phyloP scores from a whole-genome alignment of 1,284 basidiomycete species.

The Moniliella sp. region DNA sequence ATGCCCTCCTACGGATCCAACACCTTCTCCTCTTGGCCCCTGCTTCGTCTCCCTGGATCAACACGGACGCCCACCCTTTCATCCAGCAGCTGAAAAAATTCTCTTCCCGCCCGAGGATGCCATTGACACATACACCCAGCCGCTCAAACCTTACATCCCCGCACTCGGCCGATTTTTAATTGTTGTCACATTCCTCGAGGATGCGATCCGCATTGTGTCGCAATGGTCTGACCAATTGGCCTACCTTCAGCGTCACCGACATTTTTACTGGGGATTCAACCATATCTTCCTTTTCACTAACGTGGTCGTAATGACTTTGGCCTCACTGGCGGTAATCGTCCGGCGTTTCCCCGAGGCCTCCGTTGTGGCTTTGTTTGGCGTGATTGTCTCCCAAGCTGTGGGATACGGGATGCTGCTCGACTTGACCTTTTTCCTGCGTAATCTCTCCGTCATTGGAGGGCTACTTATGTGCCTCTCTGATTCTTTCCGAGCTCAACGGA shows the following conservation, averaged over 20 bases:
- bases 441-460: constrained; percentile 71
- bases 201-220: constrained; percentile 72
- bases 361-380: constrained; percentile 64
- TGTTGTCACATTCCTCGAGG: constrained; percentile 92
- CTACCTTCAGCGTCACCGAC: constrained; percentile 50
- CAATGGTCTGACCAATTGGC: constrained; percentile 79
- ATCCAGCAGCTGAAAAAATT: too few relatives aligned
- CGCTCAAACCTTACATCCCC: constrained; percentile 79
- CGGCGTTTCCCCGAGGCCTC: constrained; percentile 73
- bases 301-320: constrained; percentile 67
- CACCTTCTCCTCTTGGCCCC: too few relatives aligned
- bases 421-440: constrained; percentile 95
- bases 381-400: constrained; percentile 77
- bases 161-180: constrained; percentile 88
- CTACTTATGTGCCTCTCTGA: constrained; percentile 95
- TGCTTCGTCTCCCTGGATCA: too few relatives aligned
- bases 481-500: constrained; percentile 54
- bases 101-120: constrained; percentile 62
- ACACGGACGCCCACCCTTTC: too few relatives aligned
- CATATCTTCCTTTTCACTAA: constrained; percentile 79
- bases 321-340: constrained; percentile 63
- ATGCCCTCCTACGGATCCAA: too few relatives aligned
- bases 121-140: constrained; percentile 76
- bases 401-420: constrained; percentile 89
- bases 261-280: constrained; percentile 81